A percentile compares a stretch with the other conserved stretches of the same genome.
Evolutionary conservation across 1,284 basidiomycete species (phyloP).

Genomic region (Erythrobasidium hasegawianum): DNA sequence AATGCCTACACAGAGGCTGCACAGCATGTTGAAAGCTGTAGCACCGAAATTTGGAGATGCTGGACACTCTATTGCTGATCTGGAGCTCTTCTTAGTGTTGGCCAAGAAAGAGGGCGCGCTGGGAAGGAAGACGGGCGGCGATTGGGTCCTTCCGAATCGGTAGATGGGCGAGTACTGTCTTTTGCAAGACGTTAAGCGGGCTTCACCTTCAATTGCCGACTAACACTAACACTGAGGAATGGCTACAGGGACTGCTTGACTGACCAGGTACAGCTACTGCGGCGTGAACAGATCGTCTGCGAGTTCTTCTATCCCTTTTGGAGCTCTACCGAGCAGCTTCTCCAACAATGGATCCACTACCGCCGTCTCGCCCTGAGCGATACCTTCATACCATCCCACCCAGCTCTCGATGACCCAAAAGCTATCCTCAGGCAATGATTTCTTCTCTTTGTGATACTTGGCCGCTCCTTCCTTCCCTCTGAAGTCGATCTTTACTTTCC

Average conservation of each 20-base stretch:
- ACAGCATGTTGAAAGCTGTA: slow-evolving; percentile 68
- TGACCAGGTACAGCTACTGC: too few species aligned
- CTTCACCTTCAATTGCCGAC: neutral
- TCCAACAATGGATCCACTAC: neutral
- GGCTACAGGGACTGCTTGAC: too few species aligned
- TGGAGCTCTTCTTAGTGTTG: slow-evolving; percentile 70
- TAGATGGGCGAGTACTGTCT: neutral
- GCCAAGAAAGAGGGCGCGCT: slow-evolving; percentile 70
- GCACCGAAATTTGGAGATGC: slow-evolving; percentile 66
- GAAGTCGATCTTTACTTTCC: slow-evolving; percentile 7
- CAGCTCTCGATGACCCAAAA: too few species aligned
- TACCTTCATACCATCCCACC: neutral
- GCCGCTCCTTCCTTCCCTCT: neutral
- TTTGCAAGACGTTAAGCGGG: neutral
- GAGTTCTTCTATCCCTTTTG: too few species aligned
- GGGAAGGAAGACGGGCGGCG: slow-evolving; percentile 60
- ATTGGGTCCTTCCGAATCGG: slow-evolving; percentile 60
- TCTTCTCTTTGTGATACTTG: too few species aligned
- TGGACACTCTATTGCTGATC: slow-evolving; percentile 64
- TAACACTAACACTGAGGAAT: too few species aligned
- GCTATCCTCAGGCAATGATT: too few species aligned
- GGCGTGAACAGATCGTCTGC: too few species aligned
- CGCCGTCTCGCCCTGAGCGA: slow-evolving; percentile 1
- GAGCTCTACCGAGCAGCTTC: neutral
- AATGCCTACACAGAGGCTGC: slow-evolving; percentile 69